Conservation (phyloP, 441 rosid genomes). For the Adansonia grandidieri region DNA sequence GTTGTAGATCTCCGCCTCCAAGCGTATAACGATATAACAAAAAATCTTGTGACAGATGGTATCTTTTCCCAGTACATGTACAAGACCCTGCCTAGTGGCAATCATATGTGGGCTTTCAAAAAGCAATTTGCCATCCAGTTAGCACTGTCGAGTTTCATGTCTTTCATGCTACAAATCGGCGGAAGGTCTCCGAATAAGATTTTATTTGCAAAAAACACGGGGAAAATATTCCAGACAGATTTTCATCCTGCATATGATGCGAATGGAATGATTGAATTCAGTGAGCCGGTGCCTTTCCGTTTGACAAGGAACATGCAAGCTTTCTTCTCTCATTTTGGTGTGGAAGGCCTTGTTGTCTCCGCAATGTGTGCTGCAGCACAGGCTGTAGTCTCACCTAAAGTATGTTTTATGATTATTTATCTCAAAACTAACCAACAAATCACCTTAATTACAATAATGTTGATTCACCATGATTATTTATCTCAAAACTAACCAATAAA, state of each 20-base stretch:
- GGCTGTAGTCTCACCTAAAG: constrained; percentile 89
- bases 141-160: constrained; percentile 97
- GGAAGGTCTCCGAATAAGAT: constrained; percentile 98
- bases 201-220: constrained; percentile 92
- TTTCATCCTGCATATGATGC: constrained; percentile 96
- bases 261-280: constrained; percentile 88
- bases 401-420: constrained; percentile 35
- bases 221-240: constrained; percentile 94
- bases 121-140: constrained; percentile 95
- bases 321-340: constrained; percentile 92
- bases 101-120: constrained; percentile 96
- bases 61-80: constrained; percentile 97
- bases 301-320: constrained; percentile 95
- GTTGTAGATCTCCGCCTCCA: constrained; percentile 94
- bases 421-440: neutral
- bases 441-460: neutral
- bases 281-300: constrained; percentile 94
- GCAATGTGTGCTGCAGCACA: constrained; percentile 92
- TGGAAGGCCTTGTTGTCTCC: constrained; percentile 92
- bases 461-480: neutral
- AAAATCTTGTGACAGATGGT: constrained; percentile 66
- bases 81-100: constrained; percentile 81
- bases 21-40: constrained; percentile 83
- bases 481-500: neutral
- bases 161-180: constrained; percentile 95